These are phyloP conservation scores for Neofusicoccum sp. DNA, from an alignment of 2,329 filamentous ascomycete species.

Conservation along the genomic window DNA sequence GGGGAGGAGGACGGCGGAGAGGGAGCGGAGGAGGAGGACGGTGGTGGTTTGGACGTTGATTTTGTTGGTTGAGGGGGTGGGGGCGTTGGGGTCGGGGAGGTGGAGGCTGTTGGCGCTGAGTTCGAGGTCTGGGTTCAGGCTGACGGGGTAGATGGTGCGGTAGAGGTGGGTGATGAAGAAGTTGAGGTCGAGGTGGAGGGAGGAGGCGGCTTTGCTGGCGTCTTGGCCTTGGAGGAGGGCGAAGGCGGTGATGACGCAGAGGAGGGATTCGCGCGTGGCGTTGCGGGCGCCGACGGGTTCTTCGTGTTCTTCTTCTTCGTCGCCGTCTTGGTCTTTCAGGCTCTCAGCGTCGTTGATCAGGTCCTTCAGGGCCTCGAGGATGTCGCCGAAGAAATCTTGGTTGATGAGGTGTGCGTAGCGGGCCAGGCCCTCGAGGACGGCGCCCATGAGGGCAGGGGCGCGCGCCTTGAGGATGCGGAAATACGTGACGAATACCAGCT, in stretches of 20 bases:
- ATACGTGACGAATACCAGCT: conserved; percentile 92
- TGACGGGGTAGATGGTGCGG: conserved; percentile 76
- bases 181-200: conserved; percentile 85
- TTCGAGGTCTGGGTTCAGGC: conserved; percentile 84
- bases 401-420: conserved; percentile 97
- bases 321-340: conserved; percentile 44
- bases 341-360: conserved; percentile 73
- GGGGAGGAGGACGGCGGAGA: conserved; percentile 80
- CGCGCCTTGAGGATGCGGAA: conserved; percentile 90
- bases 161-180: conserved; percentile 97
- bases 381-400: conserved; percentile 96
- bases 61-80: conserved; percentile 57
- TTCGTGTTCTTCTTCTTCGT: conserved; percentile 49
- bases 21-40: conserved; percentile 83
- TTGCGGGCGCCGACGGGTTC: conserved; percentile 61
- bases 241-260: conserved; percentile 95
- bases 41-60: conserved; percentile 96
- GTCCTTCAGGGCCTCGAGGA: conserved; percentile 92
- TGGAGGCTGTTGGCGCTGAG: conserved; percentile 73
- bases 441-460: conserved; percentile 86
- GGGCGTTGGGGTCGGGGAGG: conserved; percentile 64
- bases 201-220: conserved; percentile 77
- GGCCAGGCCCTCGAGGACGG: conserved; percentile 89
- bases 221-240: conserved; percentile 96
- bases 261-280: conserved; percentile 79